Evolutionary conservation across 805 yeast species (phyloP), one percentile per base, ranked within the genome.

Genomic region (Barnettozyma populi): DNA sequence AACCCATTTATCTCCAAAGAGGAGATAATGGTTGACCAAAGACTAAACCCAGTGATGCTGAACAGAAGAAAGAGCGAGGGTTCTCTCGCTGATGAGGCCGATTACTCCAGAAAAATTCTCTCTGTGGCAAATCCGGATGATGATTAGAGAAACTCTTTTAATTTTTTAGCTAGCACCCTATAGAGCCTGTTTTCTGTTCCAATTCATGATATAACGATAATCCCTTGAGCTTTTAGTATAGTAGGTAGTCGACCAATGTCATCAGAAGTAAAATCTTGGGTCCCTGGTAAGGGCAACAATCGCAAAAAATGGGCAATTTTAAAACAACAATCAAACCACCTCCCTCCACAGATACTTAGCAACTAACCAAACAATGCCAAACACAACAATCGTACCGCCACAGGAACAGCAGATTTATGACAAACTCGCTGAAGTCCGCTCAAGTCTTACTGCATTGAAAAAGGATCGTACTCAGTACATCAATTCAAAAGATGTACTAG

Each of bases 101-200:
- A 87, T 63, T 86, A 84, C 66, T 75, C 86, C 43, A 73, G 90
- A 61, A 88, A 88, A 68, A 81, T 87, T 18, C 71, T 90, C 41
- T 83, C 89, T 50, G 95, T 90, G 11, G 90, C 95, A 31, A 90
- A 90, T 60, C 96, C 97, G 1, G 96, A 88, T 63, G 82, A 88
- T 63, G 80, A 76, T 54, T 55, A 52, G 38, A 18, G 16, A n/a
- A n/a, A 11, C 16, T 13, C 16, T 16, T 29, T 29, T 29, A 29
- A 9, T 13, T 29, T 13, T 14, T 13, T 29, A 11, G 32, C 32
- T 29, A 9, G 7, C 29, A 29, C 32, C 32, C 32, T 29, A 29
- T 29, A 29, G 32, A 29, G n/a, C 13, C 32, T 29, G 29, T 29
- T 13, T 29, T 29, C n/a, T 25, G 37, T 43, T 24, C 18, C 41